Conservation (phyloP, 2,329 filamentous ascomycete genomes). For the Ophiocordyceps sinensis region DNA sequence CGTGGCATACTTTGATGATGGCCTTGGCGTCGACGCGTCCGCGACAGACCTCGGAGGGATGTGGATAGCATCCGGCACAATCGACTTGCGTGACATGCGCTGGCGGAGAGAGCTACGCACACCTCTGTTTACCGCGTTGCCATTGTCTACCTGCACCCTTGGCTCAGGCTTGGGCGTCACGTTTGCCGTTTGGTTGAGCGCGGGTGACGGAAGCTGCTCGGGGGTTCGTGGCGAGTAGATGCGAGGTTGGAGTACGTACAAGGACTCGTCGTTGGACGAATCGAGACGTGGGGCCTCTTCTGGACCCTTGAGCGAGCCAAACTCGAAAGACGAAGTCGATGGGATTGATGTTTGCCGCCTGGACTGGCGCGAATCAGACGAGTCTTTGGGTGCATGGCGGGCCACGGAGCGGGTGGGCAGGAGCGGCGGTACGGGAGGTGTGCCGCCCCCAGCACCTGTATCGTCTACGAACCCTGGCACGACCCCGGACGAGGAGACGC, state of each 20-base stretch:
- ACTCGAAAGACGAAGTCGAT: background rate
- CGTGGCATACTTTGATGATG: conserved; percentile 17
- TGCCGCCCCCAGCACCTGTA: conserved; percentile 6
- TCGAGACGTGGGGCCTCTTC: conserved; percentile 6
- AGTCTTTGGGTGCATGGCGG: background rate
- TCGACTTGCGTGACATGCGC: conserved; percentile 38
- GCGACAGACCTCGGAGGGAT: conserved; percentile 26
- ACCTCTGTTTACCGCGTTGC: background rate
- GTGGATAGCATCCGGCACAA: conserved; percentile 36
- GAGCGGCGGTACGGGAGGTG: conserved; percentile 9
- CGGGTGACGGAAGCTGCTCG: background rate
- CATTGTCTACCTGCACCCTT: background rate
- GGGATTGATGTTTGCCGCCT: background rate
- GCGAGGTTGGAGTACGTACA: conserved; percentile 41
- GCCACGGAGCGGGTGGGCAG: conserved; percentile 6
- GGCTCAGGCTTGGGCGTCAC: background rate
- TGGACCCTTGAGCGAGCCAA: background rate
- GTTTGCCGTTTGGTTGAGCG: background rate
- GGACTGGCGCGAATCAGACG: background rate
- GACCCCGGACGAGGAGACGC: conserved; percentile 4
- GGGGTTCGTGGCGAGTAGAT: conserved; percentile 34
- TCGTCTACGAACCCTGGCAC: conserved; percentile 3
- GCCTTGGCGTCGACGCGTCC: conserved; percentile 10
- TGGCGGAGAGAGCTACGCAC: conserved; percentile 33
- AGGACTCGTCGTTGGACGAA: conserved; percentile 16